Evolutionary conservation across 23 red algal species (phyloP), one percentile per base, ranked within the genome.

Genomic region (Cyanidium caldarium): DNA sequence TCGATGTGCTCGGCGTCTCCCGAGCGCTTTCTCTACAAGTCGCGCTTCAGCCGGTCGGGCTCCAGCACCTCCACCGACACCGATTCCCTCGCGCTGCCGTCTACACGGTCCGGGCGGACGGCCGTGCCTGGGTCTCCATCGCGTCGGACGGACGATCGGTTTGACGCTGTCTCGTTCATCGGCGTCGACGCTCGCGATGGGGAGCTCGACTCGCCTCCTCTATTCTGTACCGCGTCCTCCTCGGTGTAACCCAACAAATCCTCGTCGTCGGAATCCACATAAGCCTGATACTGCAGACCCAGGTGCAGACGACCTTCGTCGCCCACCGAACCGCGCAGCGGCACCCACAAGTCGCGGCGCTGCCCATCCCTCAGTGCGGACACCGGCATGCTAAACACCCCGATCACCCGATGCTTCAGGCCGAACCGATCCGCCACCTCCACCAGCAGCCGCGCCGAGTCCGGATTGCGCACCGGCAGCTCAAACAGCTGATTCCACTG

Each of bases 391-490:
- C 46, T 42, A 37, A 35, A 78, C 25, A 33, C 28, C 35, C 73
- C 73, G 66, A 78, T 65, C 17, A 46, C 37, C 26, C 73, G 73
- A 42, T 78, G 42, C 45, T 68, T 65, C 44, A 78, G 58, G 7
- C 73, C 73, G 46, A 51, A 78, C 12, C 73, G 73, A 65, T 78
- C 73, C 10, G 46, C 42, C 7, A 78, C 73, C 42, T 78, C 73
- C 34, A 78, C 39, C 17, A 46, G 35, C 35, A 75, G 35, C 1
- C 45, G 35, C 21, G 46, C 38, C 16, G 33, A 40, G 39, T 56
- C 44, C 34, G 70, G 70, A 75, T 75, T 61, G 13, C 70, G 70
- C 34, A 75, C 70, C 1, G 58, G 40, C 70, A 75, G 37, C 58
- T 75, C 70, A 75, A 75, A 75, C 7, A 61, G 70, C 58, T 75